Evolutionary conservation across 768 basidiomycete species (phyloP).

Genomic region (Leucocoprinus leucothites): DNA sequence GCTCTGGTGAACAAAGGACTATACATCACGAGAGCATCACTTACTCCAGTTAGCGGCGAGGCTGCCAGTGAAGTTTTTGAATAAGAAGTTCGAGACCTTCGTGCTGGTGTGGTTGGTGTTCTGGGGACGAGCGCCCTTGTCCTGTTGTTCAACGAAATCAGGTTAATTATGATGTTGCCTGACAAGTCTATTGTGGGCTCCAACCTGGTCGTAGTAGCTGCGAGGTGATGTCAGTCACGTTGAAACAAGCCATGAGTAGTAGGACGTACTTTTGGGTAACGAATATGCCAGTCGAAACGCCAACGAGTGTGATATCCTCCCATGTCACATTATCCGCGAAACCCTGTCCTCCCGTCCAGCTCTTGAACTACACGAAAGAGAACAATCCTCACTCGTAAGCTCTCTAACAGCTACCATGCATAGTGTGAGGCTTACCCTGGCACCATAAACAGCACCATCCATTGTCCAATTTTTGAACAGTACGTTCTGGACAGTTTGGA

Average conservation of each 20-base stretch:
- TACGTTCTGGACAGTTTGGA: conserved; percentile 40
- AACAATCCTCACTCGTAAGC: background rate
- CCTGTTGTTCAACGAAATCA: conserved; percentile 16
- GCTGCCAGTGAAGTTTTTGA: conserved; percentile 32
- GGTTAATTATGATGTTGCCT: background rate
- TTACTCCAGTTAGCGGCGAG: conserved; percentile 34
- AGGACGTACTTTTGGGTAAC: conserved; percentile 40
- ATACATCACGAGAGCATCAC: conserved; percentile 8
- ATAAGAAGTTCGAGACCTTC: conserved; percentile 30
- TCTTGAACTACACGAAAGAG: conserved; percentile 34
- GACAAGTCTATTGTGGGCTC: background rate
- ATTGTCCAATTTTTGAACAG: conserved; percentile 46
- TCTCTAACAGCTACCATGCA: background rate
- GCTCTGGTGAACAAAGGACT: background rate
- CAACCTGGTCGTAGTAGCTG: conserved; percentile 50
- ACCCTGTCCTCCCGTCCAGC: conserved; percentile 46
- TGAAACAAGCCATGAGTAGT: background rate
- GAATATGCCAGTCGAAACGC: conserved; percentile 45
- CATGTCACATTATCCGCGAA: conserved; percentile 47
- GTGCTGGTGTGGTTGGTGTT: conserved; percentile 33
- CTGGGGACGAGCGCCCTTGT: conserved; percentile 29
- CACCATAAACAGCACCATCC: conserved; percentile 47
- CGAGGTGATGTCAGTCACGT: background rate
- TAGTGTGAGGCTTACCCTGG: conserved; percentile 27
- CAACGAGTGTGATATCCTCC: conserved; percentile 39